These are phyloP conservation scores for Aplosporella prunicola DNA, from an alignment of 2,329 filamentous ascomycete genomes.

Conservation along the genomic window DNA sequence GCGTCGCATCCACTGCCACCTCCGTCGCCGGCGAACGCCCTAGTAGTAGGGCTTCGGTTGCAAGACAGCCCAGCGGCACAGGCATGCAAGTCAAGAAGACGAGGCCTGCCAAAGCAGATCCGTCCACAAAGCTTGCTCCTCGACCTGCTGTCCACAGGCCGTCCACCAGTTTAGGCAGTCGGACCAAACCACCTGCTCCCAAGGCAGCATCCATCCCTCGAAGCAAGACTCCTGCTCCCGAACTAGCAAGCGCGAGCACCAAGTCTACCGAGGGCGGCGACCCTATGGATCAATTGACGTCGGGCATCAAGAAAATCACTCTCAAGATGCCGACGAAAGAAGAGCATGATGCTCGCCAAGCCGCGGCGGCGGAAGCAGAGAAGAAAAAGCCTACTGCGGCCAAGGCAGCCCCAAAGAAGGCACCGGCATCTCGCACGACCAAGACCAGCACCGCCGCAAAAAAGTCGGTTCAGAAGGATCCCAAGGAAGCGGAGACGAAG, in stretches of 20 bases:
- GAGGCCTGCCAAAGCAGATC: conserved; percentile 40
- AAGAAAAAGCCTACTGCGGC: conserved; percentile 22
- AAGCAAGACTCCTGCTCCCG: conserved; percentile 16
- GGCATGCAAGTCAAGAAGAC: conserved; percentile 50
- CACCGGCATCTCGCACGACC: conserved; percentile 10
- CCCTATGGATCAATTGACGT: conserved; percentile 42
- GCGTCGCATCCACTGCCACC: conserved; percentile 35
- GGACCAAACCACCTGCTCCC: conserved; percentile 3
- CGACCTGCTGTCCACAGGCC: conserved; percentile 16
- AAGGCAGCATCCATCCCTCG: conserved; percentile 1
- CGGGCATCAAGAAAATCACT: conserved; percentile 48
- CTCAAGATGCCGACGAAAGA: conserved; percentile 49
- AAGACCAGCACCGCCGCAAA: conserved; percentile 12
- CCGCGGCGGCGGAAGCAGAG: conserved; percentile 30
- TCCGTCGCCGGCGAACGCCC: conserved; percentile 25
- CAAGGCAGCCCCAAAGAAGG: conserved; percentile 23
- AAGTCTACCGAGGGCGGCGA: conserved; percentile 18
- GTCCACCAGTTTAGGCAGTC: background rate
- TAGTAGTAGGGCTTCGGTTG: conserved; percentile 24
- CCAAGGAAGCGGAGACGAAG: background rate
- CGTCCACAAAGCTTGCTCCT: conserved; percentile 33
- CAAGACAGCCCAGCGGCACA: conserved; percentile 3
- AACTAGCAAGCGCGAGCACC: conserved; percentile 13
- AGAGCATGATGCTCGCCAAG: conserved; percentile 44
- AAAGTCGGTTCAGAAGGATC: conserved; percentile 13